Evolutionary conservation across 306 rosid species (phyloP).

Genomic region (Lathyrus oleraceus): DNA sequence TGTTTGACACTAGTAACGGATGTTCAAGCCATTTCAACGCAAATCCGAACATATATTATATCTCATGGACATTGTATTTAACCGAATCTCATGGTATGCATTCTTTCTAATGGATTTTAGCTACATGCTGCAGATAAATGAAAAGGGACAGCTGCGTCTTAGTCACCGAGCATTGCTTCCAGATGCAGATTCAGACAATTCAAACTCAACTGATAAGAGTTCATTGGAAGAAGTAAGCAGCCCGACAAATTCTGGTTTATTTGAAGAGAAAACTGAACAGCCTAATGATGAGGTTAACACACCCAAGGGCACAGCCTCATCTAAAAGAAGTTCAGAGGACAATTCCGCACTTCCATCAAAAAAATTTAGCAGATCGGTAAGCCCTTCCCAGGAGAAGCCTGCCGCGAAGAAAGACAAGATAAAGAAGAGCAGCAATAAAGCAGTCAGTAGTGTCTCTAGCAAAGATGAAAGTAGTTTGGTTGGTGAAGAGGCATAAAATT

Average conservation of each 20-base stretch:
- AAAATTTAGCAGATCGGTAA: slow-evolving; percentile 57
- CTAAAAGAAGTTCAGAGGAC: slow-evolving; percentile 49
- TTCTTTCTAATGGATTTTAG: slow-evolving; percentile 24
- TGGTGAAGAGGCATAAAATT: slow-evolving; percentile 63
- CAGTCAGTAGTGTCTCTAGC: slow-evolving; percentile 39
- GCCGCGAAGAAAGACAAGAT: slow-evolving; percentile 50
- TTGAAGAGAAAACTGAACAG: slow-evolving; percentile 44
- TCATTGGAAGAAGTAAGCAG: slow-evolving; percentile 16
- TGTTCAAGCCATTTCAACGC: background rate
- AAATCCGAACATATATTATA: background rate
- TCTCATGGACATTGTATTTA: slow-evolving; percentile 3
- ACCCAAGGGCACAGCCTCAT: slow-evolving; percentile 41
- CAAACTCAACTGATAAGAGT: slow-evolving; percentile 36
- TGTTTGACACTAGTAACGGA: background rate
- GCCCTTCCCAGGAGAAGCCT: slow-evolving; percentile 49
- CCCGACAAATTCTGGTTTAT: slow-evolving; percentile 29
- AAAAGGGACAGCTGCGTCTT: slow-evolving; percentile 93
- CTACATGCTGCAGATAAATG: slow-evolving; percentile 69
- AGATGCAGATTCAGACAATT: slow-evolving; percentile 50
- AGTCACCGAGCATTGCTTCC: slow-evolving; percentile 87
- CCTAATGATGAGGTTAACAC: slow-evolving; percentile 41
- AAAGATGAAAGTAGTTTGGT: slow-evolving; percentile 64
- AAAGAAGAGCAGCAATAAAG: slow-evolving; percentile 50
- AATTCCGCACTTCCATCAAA: slow-evolving; percentile 51
- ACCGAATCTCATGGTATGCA: background rate